These are phyloP conservation scores for Caryopteris hybrid DNA, from an alignment of 305 asterid species.

Conservation along the genomic window DNA sequence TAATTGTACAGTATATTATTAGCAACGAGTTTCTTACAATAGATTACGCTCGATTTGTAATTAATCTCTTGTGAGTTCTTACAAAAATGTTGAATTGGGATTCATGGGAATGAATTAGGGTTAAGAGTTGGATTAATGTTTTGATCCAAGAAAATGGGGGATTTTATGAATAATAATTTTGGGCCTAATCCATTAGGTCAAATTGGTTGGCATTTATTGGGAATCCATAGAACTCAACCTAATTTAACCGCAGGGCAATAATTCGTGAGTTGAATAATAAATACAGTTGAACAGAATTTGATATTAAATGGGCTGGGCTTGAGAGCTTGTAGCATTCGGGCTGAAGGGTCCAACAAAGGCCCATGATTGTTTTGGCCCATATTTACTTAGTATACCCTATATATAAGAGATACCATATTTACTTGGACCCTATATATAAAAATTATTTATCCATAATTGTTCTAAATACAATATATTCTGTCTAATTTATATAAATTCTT, in stretches of 20 bases:
- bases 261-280: not conserved
- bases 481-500: no score
- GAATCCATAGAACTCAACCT: constrained; percentile 14
- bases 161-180: not conserved
- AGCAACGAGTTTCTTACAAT: not conserved
- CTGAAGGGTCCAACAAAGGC: not conserved
- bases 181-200: constrained; percentile 10
- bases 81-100: not conserved
- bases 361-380: not conserved
- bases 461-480: no score
- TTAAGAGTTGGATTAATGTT: not conserved
- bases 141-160: not conserved
- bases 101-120: not conserved
- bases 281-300: not conserved
- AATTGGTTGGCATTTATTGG: constrained; percentile 16
- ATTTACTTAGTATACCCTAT: no score
- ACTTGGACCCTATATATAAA: no score
- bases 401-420: no score
- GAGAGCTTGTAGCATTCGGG: no score
- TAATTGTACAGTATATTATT: no score
- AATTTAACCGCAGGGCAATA: constrained; percentile 17
- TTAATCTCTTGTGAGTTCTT: no score
- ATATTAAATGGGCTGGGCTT: not conserved
- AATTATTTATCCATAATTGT: no score
- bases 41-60: no score